Evolutionary conservation across 225 moss, liverwort and hornwort genomes (phyloP), one percentile per base, ranked within the genome.

Genomic region (Physcomitrellopsis africana): DNA sequence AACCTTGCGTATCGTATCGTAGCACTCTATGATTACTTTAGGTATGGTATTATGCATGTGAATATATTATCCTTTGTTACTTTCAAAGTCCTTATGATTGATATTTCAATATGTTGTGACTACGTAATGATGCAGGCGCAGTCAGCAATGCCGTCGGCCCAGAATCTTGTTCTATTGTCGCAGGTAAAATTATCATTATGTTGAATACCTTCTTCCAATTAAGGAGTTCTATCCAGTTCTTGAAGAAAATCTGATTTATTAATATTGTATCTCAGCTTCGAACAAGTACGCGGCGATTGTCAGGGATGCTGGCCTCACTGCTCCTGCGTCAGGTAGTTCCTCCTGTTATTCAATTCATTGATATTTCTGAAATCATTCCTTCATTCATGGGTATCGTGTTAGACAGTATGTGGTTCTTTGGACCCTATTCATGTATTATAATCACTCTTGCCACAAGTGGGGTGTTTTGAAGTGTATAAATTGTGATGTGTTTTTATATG

Each of bases 141-240:
- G 84, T 75, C 89, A 43, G 90, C 95, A 65, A 95, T 95, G 95
- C 95, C 95, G 37, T 88, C 93, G 37, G 95, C 91, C 68, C 95
- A 95, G 75, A 95, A 95, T 69, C 83, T 95, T 45, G 93, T 95
- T n/a, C 76, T 93, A 11, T 77, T 95, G 68, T 91, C 93, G 60
- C 95, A 95, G 93, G 95, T 93, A 69, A 76, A 32, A 10, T 72
- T 18, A 24, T 42, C 44, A 44, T 51, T 65, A 27, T n/a, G 43
- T 65, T 41, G 75, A 75, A 47, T 19, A 3, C 2, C 13, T 65
- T 70, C 17, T 66, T 71, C 48, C n/a, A 54, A 3, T 44, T 74
- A 73, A 2, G 46, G 46, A 45, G 9, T 10, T 4, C 45, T 79
- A 27, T 43, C 60, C 46, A 59, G 11, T 81, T 81, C 2, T 41